Evolutionary conservation across 768 basidiomycete species (phyloP).

Genomic region (Termitomyces sp.): DNA sequence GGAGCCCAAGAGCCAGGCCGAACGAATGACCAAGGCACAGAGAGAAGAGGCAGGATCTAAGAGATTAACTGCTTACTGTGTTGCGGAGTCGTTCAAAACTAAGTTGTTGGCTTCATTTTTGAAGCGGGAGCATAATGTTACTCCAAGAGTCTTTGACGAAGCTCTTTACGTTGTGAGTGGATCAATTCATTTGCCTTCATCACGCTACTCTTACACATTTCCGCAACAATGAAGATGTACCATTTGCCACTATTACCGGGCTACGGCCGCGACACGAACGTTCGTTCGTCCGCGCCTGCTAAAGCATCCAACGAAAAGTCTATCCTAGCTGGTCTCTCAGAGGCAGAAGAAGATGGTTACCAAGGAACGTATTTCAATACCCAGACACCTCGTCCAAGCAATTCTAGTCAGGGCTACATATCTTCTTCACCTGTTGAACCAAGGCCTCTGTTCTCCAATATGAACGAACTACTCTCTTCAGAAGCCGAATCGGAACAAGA

Average conservation of each 20-base stretch:
- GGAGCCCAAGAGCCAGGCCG: conserved; percentile 81
- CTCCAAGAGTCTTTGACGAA: conserved; percentile 85
- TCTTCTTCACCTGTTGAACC: conserved; percentile 36
- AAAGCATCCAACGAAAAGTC: conserved; percentile 49
- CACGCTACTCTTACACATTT: background rate
- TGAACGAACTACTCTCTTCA: conserved; percentile 1
- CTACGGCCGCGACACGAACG: conserved; percentile 76
- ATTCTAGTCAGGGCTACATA: conserved; percentile 58
- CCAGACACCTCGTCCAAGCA: conserved; percentile 26
- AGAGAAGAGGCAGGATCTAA: conserved; percentile 76
- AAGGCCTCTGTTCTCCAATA: conserved; percentile 14
- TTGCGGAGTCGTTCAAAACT: conserved; percentile 82
- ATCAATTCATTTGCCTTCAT: background rate
- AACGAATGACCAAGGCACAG: conserved; percentile 86
- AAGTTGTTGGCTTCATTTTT: conserved; percentile 80
- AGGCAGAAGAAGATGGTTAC: conserved; percentile 89
- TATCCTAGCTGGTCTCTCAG: conserved; percentile 63
- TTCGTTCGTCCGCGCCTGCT: conserved; percentile 77
- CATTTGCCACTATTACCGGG: conserved; percentile 89
- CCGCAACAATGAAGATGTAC: conserved; percentile 58
- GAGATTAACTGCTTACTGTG: conserved; percentile 84
- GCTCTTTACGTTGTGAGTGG: conserved; percentile 82
- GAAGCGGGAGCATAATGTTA: conserved; percentile 91
- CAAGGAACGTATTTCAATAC: conserved; percentile 76
- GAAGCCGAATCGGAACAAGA: conserved; percentile 11